phyloP scores from a whole-genome alignment of 352 stramenopile species.

The Pythium biforme region DNA sequence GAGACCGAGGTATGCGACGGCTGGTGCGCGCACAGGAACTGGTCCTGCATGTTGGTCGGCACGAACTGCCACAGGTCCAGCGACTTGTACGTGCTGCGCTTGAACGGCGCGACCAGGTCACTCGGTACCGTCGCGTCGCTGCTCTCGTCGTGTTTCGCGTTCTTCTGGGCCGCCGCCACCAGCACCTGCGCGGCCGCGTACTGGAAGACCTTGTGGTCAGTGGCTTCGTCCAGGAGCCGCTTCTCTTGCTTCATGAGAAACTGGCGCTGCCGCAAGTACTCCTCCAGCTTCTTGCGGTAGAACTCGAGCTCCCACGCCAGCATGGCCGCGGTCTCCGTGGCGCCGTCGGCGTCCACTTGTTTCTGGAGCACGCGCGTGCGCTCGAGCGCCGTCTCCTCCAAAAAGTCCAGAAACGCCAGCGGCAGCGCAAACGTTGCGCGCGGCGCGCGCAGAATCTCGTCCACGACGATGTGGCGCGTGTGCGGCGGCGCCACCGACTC shows the following conservation, averaged over 20 bases:
- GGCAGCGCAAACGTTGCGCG: conserved; percentile 71
- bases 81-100: conserved; percentile 83
- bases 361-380: conserved; percentile 56
- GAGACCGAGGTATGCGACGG: conserved; percentile 20
- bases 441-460: conserved; percentile 77
- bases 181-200: conserved; percentile 16
- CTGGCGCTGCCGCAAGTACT: conserved; percentile 74
- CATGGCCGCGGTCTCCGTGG: conserved; percentile 31
- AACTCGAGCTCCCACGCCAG: conserved; percentile 57
- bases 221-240: conserved; percentile 51
- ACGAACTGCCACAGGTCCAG: conserved; percentile 78
- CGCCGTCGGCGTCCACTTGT: conserved; percentile 29
- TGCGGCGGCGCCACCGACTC: conserved; percentile 24
- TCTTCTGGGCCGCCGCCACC: conserved; percentile 13
- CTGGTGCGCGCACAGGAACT: conserved; percentile 66
- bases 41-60: conserved; percentile 85
- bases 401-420: conserved; percentile 70
- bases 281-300: conserved; percentile 64
- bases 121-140: neutral
- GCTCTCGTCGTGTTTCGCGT: conserved; percentile 2
- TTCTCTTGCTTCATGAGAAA: conserved; percentile 80
- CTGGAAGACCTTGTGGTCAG: conserved; percentile 40
- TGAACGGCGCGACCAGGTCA: conserved; percentile 60
- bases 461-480: conserved; percentile 60
- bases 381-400: conserved; percentile 63